phyloP scores from a whole-genome alignment of 352 stramenopile species.

The Thraustochytrium striatum region DNA sequence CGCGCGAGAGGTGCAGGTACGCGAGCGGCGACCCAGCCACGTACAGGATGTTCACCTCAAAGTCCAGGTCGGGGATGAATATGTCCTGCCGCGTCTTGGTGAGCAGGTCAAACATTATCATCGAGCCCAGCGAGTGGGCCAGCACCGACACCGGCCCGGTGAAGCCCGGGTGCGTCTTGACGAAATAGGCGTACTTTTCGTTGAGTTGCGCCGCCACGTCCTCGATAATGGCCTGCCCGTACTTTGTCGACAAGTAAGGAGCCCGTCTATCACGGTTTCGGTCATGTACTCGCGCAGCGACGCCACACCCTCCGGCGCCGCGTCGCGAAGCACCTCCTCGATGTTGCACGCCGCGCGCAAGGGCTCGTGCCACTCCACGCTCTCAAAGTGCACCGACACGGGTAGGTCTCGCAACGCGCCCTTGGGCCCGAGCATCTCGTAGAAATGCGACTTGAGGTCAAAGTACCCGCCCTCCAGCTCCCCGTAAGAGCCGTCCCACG shows the following conservation, averaged over 20 bases:
- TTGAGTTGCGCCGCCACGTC: constrained; percentile 63
- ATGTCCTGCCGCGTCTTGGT: constrained; percentile 62
- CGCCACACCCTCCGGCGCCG: constrained; percentile 61
- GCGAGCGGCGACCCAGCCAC: constrained; percentile 61
- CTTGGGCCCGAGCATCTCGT: constrained; percentile 7
- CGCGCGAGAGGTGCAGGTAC: constrained; percentile 60
- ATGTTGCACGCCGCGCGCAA: constrained; percentile 64
- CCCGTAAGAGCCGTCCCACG: constrained; percentile 38
- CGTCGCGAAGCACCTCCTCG: constrained; percentile 56
- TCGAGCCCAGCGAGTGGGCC: constrained; percentile 74
- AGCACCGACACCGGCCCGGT: constrained; percentile 78
- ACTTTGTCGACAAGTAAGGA: constrained; percentile 81
- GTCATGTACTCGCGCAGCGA: constrained; percentile 78
- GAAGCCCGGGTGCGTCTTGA: constrained; percentile 73
- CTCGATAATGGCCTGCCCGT: constrained; percentile 74
- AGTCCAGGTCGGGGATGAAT: constrained; percentile 69
- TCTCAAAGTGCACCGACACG: constrained; percentile 74
- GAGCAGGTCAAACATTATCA: constrained; percentile 80
- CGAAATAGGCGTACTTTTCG: constrained; percentile 76
- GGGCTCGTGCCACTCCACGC: constrained; percentile 81
- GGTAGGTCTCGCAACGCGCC: constrained; percentile 55
- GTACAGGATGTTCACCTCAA: constrained; percentile 78
- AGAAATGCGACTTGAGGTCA: constrained; percentile 41
- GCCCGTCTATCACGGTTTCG: constrained; percentile 74
- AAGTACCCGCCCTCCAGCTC: constrained; percentile 40